These are phyloP conservation scores for Sporisorium graminicola DNA, from an alignment of 1,284 basidiomycete genomes.

Conservation along the genomic window DNA sequence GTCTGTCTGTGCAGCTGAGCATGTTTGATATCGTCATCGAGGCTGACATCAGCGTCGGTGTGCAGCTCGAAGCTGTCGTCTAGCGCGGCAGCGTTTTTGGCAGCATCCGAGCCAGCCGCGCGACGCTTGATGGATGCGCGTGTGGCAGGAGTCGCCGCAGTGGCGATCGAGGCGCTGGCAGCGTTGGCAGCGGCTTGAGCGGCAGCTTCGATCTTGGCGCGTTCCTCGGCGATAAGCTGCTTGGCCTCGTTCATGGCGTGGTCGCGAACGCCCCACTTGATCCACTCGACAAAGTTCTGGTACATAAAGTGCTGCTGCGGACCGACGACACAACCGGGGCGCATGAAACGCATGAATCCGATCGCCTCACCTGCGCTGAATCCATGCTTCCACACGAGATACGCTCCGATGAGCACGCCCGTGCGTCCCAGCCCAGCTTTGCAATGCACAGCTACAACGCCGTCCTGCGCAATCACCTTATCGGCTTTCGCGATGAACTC, in stretches of 20 bases:
- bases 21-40: slow-evolving; percentile 19
- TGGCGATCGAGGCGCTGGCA: not conserved
- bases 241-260: slow-evolving; percentile 37
- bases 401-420: slow-evolving; percentile 90
- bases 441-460: slow-evolving; percentile 85
- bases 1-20: slow-evolving; percentile 8
- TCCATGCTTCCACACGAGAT: slow-evolving; percentile 98
- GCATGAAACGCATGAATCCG: slow-evolving; percentile 96
- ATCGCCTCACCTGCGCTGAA: slow-evolving; percentile 98
- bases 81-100: slow-evolving; percentile 11
- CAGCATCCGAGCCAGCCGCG: slow-evolving; percentile 22
- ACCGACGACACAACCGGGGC: slow-evolving; percentile 95
- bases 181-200: slow-evolving; percentile 4
- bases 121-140: slow-evolving; percentile 19
- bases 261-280: slow-evolving; percentile 63
- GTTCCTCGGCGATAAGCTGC: slow-evolving; percentile 31
- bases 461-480: slow-evolving; percentile 80
- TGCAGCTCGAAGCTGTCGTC: slow-evolving; percentile 24
- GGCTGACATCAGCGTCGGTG: slow-evolving; percentile 11
- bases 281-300: slow-evolving; percentile 73
- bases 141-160: not conserved
- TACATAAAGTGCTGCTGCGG: slow-evolving; percentile 89
- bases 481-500: slow-evolving; percentile 89
- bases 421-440: slow-evolving; percentile 93
- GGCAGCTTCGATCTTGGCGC: slow-evolving; percentile 17